Evolutionary conservation across 257 asterid genomes (phyloP).

Genomic region (Penstemon eatonii): DNA sequence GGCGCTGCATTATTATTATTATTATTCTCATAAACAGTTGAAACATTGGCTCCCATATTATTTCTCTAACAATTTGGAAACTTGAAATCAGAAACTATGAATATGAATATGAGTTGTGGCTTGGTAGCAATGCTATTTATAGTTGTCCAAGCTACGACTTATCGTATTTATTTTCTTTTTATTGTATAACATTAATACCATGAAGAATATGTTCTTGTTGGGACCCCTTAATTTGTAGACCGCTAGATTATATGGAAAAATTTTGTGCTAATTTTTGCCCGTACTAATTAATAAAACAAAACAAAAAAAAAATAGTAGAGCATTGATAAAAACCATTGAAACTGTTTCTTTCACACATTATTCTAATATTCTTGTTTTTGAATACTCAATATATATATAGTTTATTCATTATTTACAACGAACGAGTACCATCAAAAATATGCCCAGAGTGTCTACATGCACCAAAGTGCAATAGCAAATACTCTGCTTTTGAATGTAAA

Average conservation of each 20-base stretch:
- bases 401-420: background rate
- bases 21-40: constrained; percentile 27
- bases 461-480: background rate
- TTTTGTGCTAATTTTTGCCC: constrained; percentile 17
- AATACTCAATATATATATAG: background rate
- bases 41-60: constrained; percentile 45
- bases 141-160: constrained; percentile 13
- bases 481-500: background rate
- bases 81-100: background rate
- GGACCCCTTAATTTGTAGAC: constrained; percentile 32
- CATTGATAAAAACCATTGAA: background rate
- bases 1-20: background rate
- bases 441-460: background rate
- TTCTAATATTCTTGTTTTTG: background rate
- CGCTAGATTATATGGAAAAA: constrained; percentile 15
- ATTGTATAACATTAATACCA: background rate
- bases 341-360: too few relatives aligned
- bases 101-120: constrained; percentile 11
- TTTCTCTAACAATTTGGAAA: background rate
- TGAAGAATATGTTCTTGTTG: constrained; percentile 44
- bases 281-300: background rate
- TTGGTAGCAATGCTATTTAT: constrained; percentile 27
- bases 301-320: too few relatives aligned
- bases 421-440: background rate
- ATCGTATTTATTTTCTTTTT: background rate